Evolutionary conservation across 1,284 basidiomycete genomes (phyloP).

Genomic region (Caloboletus firmus): DNA sequence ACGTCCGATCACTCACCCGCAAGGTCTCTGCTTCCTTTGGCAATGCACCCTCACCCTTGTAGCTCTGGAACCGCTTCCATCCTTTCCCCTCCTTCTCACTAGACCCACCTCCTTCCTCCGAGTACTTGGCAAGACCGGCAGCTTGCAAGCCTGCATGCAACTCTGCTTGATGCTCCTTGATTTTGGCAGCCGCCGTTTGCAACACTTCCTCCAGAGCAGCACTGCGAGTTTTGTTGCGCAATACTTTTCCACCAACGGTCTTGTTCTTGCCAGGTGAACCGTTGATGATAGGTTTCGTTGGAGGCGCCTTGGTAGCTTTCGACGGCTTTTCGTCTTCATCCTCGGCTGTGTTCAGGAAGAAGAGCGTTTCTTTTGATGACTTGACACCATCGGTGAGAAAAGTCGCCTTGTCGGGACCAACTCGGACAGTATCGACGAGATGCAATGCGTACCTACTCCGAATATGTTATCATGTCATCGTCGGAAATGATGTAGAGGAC

Average conservation of each 20-base stretch:
- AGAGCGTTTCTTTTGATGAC: slow-evolving; percentile 82
- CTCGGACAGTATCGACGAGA: slow-evolving; percentile 85
- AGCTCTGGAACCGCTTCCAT: slow-evolving; percentile 96
- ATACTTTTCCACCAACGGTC: slow-evolving; percentile 77
- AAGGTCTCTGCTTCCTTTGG: slow-evolving; percentile 78
- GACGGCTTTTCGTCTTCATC: slow-evolving; percentile 53
- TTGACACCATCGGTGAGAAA: slow-evolving; percentile 86
- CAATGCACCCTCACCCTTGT: slow-evolving; percentile 89
- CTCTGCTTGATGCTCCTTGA: slow-evolving; percentile 88
- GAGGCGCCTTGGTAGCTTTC: slow-evolving; percentile 59
- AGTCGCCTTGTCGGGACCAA: slow-evolving; percentile 67
- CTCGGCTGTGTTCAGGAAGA: slow-evolving; percentile 70
- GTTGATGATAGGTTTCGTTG: slow-evolving; percentile 52
- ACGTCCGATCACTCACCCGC: slow-evolving; percentile 51
- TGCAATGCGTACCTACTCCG: slow-evolving; percentile 79
- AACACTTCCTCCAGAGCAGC: slow-evolving; percentile 76
- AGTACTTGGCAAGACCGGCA: slow-evolving; percentile 83
- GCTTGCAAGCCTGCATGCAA: slow-evolving; percentile 79
- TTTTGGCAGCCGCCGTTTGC: slow-evolving; percentile 67
- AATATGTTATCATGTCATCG: slow-evolving; percentile 5
- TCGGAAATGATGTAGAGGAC: slow-evolving; percentile 21
- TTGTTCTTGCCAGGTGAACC: slow-evolving; percentile 70
- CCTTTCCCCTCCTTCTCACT: slow-evolving; percentile 84
- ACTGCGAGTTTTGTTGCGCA: slow-evolving; percentile 82
- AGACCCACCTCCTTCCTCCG: slow-evolving; percentile 69